A percentile compares a stretch with the other conserved stretches of the same genome.
phyloP scores from a whole-genome alignment of 192 early-diverging fungal genomes.

The Podila epicladia region DNA sequence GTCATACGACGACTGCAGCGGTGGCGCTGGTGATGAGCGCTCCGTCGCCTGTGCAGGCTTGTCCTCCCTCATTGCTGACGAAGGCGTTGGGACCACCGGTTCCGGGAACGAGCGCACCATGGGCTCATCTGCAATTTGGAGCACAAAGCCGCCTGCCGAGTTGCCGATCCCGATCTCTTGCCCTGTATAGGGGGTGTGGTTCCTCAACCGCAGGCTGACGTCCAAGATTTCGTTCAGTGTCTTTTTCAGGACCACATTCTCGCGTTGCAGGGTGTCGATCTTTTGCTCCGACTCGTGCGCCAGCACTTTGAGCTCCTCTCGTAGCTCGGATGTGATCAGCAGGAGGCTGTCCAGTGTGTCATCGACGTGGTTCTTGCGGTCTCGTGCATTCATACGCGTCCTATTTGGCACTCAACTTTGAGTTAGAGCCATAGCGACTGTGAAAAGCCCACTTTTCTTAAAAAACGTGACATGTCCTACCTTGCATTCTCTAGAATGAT shows the following conservation, averaged over 20 bases:
- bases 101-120: constrained; percentile 35
- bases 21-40: neutral
- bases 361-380: constrained; percentile 60
- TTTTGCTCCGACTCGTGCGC: constrained; percentile 19
- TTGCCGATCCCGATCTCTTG: constrained; percentile 49
- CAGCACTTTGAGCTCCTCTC: constrained; percentile 52
- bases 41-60: neutral
- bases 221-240: constrained; percentile 62
- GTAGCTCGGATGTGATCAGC: constrained; percentile 42
- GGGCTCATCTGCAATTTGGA: constrained; percentile 48
- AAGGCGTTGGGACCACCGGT: neutral
- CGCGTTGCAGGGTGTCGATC: constrained; percentile 53
- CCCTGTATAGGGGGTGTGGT: constrained; percentile 55
- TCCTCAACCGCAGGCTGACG: constrained; percentile 55
- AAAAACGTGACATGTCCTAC: constrained; percentile 42
- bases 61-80: constrained; percentile 1
- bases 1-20: constrained; percentile 42
- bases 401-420: constrained; percentile 21
- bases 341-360: constrained; percentile 67
- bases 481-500: constrained; percentile 77
- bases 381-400: constrained; percentile 56
- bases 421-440: neutral
- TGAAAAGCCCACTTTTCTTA: neutral
- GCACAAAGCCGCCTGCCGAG: constrained; percentile 31
- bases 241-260: constrained; percentile 52